Base-by-base conservation (phyloP, 1,284 basidiomycete genomes). In the Quambalaria eucalypti region DNA sequence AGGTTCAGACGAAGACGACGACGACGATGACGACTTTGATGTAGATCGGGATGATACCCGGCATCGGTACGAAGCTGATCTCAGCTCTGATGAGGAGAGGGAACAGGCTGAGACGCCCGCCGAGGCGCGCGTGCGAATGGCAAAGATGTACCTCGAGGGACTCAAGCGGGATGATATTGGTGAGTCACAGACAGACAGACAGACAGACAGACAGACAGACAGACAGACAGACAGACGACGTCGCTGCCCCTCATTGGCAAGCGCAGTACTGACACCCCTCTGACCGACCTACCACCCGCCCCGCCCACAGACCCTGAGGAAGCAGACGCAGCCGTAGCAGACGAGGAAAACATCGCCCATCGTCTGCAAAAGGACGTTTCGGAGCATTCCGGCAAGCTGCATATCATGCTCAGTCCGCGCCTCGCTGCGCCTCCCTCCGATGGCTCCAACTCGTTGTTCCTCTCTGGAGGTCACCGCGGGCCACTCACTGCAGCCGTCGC, bases 271-370 rank as follows among this genome's bases (percentile, higher is more conserved):
- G n/a, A n/a, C n/a, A n/a, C 16, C 10, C 31, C 25, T 50, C 48
- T 50, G 4, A 12, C 25, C 49, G 16, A 16, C 16, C 28, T 42
- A 23, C 49, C 7, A 2, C 49, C 26, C 25, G 28, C 33, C 26
- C 51, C 23, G n/a, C 14, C 19, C 14, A 5, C 21, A 40, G 52
- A 68, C 50, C 44, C 54, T 19, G 58, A 56, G 14, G 88, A 90
- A 59, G 89, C 85, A 61, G 92, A 98, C 71, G 93, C 93, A 2
- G 90, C 88, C 0, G 90, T 92, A 63, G 85, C 93, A 48, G 92
- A 97, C 79, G 82, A 84, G 64, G 91, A 96, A 61, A 82, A 95
- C 63, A 89, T 98, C 60, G 88, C 89, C 42, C 82, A 90, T 16
- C 80, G 92, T 48, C 79, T 98, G 61, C 88, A 89, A 30, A 66